These are phyloP conservation scores for Naganishia sp. DNA, from an alignment of 1,284 basidiomycete genomes.

Conservation along the genomic window DNA sequence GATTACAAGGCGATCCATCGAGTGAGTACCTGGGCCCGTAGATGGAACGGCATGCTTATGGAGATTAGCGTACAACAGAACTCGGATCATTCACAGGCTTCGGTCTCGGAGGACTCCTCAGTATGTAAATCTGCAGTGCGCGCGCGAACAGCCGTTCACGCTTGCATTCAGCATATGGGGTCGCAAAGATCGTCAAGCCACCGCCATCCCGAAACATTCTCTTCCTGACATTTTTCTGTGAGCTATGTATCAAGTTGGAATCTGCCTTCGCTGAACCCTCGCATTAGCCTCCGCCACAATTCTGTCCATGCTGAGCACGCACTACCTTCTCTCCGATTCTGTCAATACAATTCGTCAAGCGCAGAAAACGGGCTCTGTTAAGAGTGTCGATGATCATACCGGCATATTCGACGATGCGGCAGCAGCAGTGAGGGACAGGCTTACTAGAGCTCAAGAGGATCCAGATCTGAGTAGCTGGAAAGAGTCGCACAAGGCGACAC, in stretches of 20 bases:
- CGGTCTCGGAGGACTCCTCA: constrained; percentile 13
- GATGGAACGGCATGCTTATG: neutral
- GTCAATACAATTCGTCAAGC: constrained; percentile 13
- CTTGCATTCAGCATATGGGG: constrained; percentile 13
- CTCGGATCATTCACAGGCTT: constrained; percentile 27
- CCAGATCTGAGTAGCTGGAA: constrained; percentile 31
- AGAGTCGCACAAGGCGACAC: constrained; percentile 7
- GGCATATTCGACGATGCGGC: constrained; percentile 9
- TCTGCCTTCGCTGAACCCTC: neutral
- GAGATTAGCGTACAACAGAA: constrained; percentile 19
- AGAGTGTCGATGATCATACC: neutral
- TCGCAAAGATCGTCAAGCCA: constrained; percentile 22
- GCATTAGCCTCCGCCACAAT: constrained; percentile 23
- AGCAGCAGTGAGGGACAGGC: constrained; percentile 3
- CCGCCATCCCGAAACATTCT: constrained; percentile 25
- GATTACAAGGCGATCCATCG: constrained; percentile 21
- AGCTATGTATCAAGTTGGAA: neutral
- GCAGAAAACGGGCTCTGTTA: neutral
- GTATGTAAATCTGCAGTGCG: neutral
- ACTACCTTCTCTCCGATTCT: constrained; percentile 25
- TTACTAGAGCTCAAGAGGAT: constrained; percentile 6
- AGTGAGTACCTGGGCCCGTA: neutral
- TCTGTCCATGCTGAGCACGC: constrained; percentile 26
- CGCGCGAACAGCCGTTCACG: neutral
- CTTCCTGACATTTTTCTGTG: constrained; percentile 31